Conservation (phyloP, 805 yeast species). For the Saccharomycopsis vini region DNA sequence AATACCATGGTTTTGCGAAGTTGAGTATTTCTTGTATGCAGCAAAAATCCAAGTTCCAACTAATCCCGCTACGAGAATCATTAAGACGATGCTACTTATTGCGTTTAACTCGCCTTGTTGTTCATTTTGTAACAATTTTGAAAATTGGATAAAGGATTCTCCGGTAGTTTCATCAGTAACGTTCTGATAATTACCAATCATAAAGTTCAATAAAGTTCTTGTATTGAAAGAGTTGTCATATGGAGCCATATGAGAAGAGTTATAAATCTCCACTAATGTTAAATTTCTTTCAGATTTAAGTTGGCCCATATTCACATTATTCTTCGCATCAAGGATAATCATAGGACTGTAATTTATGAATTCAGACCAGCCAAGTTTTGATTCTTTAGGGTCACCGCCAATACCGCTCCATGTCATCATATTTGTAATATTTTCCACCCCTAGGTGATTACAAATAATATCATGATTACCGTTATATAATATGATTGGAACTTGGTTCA, state of each 20-base stretch:
- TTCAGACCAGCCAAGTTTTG: constrained; percentile 21
- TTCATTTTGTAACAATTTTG: no score
- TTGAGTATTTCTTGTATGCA: no score
- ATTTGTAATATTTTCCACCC: constrained; percentile 58
- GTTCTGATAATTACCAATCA: constrained; percentile 19
- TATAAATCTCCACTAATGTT: constrained; percentile 50
- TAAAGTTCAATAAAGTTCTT: constrained; percentile 45
- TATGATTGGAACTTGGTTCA: constrained; percentile 52
- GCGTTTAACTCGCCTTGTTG: no score
- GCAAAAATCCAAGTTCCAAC: no score
- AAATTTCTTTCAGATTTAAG: constrained; percentile 46
- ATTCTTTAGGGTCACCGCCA: no score
- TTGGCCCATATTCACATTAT: constrained; percentile 29
- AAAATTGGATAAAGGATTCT: background rate
- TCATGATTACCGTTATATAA: constrained; percentile 85
- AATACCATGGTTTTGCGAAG: no score
- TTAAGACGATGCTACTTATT: no score
- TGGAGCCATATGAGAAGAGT: constrained; percentile 77
- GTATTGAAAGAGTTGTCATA: constrained; percentile 55
- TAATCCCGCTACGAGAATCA: no score
- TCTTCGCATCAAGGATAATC: no score
- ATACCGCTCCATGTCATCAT: constrained; percentile 53
- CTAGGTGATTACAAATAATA: constrained; percentile 74
- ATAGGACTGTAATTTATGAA: constrained; percentile 36
- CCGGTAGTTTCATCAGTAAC: background rate